Evolutionary conservation across 768 basidiomycete species (phyloP), one percentile per base, ranked within the genome.

Genomic region (Xerocomus brunneocitrinus): DNA sequence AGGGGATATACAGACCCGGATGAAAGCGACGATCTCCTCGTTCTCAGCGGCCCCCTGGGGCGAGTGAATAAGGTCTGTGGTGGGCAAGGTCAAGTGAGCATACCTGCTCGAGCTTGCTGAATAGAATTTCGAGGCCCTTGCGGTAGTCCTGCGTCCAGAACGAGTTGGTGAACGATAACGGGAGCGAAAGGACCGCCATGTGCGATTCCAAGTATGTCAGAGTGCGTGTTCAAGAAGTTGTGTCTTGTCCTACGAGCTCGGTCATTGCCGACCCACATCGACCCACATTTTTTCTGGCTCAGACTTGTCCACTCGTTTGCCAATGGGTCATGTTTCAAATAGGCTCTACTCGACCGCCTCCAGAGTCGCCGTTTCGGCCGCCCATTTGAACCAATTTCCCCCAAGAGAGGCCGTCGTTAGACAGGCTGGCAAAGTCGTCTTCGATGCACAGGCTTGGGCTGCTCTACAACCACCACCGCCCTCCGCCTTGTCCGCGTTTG

Each of bases 141-240:
- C 90, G 78, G 66, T 91, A 94, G 74, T 94, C 91, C 68, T 91
- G 87, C 14, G 92, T 82, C 94, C 94, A 97, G 75, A 97, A 97
- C 30, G 92, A 94, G 69, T 95, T 95, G 52, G 79, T 83, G 68
- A 97, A 97, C 14, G 81, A 80, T 54, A 91, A 76, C n/a, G 93
- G 93, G 64, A 95, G 82, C 41, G 91, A 89, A 57, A 95, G 74
- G 58, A 91, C 87, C 57, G 91, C 87, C 93, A 95, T 94, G 65
- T 50, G 45, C 31, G 44, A 45, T 45, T 30, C 31, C 8, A 39
- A 8, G n/a, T 28, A 14, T 19, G 45, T 47, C 67, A 54, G 8
- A 3, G 51, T 51, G 58, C 43, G 59, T 48, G 67, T 55, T 50
- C 39, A 50, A 58, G 49, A 50, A 58, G 49, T 19, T 16, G 46